Conservation (phyloP, 139 green algal species). For the Auxenochlorella protothecoides region DNA sequence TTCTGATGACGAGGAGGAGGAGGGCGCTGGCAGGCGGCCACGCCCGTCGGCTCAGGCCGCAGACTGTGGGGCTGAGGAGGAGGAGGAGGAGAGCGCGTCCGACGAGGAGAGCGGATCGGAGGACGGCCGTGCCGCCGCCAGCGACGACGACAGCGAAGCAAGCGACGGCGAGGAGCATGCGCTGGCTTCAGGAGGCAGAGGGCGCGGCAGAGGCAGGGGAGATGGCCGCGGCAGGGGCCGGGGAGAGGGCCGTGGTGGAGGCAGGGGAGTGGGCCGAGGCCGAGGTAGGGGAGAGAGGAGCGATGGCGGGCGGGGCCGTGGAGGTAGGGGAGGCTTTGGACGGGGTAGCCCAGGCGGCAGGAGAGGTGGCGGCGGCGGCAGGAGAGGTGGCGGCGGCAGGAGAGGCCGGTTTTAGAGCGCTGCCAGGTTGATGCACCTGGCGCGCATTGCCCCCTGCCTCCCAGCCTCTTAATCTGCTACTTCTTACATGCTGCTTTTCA, state of each 20-base stretch:
- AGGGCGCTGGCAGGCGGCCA: neutral
- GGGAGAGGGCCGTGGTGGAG: neutral
- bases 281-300: neutral
- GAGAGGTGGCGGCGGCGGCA: neutral
- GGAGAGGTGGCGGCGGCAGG: neutral
- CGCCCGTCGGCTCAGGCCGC: neutral
- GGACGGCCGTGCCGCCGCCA: too few relatives aligned
- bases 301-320: neutral
- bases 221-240: neutral
- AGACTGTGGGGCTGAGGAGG: neutral
- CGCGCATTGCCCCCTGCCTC: too few relatives aligned
- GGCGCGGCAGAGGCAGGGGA: conserved; percentile 2
- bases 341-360: neutral
- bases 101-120: conserved; percentile 1
- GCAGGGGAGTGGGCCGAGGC: conserved; percentile 1
- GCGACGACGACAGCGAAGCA: too few relatives aligned
- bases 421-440: too few relatives aligned
- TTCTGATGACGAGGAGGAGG: conserved; percentile 27
- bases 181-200: neutral
- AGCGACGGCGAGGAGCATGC: too few relatives aligned
- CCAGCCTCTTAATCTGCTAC: too few relatives aligned
- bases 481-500: too few relatives aligned
- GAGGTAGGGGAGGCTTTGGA: neutral
- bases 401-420: neutral
- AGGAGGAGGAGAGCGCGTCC: neutral